Conservation (phyloP, 768 basidiomycete genomes). For the Trametes villosa region DNA sequence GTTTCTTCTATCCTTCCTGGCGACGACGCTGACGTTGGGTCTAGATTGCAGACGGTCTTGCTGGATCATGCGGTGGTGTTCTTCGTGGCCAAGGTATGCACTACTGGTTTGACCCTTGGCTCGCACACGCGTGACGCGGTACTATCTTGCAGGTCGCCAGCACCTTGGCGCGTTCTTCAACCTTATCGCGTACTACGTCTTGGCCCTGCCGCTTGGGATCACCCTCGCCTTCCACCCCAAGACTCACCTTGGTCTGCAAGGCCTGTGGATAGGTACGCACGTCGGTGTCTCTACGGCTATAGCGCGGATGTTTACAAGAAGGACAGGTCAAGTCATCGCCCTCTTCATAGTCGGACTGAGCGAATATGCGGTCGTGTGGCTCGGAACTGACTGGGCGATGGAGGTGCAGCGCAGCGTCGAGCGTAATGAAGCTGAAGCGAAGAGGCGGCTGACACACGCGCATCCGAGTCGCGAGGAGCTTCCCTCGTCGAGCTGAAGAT, state of each 20-base stretch:
- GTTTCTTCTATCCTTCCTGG: background rate
- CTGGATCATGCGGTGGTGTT: conserved; percentile 53
- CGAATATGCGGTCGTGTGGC: conserved; percentile 66
- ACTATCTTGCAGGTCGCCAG: conserved; percentile 59
- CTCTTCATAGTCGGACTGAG: conserved; percentile 72
- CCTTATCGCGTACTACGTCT: conserved; percentile 62
- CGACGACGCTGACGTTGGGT: background rate
- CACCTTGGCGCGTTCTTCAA: conserved; percentile 78
- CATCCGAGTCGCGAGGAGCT: background rate
- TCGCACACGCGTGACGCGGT: too few relatives aligned
- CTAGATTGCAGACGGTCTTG: conserved; percentile 55
- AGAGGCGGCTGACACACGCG: conserved; percentile 25
- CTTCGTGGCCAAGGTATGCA: conserved; percentile 53
- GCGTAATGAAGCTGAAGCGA: conserved; percentile 36
- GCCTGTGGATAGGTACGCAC: conserved; percentile 55
- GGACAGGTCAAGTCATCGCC: conserved; percentile 70
- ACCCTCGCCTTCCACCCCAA: conserved; percentile 49
- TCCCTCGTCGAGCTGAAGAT: background rate
- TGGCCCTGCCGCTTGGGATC: conserved; percentile 57
- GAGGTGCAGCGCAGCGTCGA: conserved; percentile 47
- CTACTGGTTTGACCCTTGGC: too few relatives aligned
- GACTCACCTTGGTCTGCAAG: conserved; percentile 47
- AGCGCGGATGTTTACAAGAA: background rate
- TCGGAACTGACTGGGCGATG: conserved; percentile 53
- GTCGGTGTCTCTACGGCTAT: background rate